Conservation (phyloP, 169 alveolate genomes). For the Toxoplasma gondii region DNA sequence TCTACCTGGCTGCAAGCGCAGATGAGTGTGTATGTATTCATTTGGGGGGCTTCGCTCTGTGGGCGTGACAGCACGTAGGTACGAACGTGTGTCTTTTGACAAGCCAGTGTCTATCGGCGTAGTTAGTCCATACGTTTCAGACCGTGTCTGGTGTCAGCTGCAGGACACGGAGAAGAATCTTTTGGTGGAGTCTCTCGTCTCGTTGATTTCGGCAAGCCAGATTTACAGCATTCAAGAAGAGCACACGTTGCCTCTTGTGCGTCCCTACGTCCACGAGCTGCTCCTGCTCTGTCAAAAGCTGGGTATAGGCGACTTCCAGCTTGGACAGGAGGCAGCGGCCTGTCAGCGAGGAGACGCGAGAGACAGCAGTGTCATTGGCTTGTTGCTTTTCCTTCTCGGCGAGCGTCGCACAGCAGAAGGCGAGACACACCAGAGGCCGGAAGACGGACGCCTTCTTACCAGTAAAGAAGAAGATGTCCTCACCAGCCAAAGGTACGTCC, state of each 20-base stretch:
- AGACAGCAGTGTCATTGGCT: neutral
- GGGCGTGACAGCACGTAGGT: neutral
- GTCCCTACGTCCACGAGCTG: slow-evolving; percentile 47
- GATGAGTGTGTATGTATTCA: neutral
- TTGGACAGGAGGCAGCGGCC: neutral
- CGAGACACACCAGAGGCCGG: neutral
- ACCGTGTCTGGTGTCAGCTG: slow-evolving; percentile 13
- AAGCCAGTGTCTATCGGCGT: no score
- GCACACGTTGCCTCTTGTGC: slow-evolving; percentile 62
- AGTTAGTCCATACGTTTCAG: neutral
- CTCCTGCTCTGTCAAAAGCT: slow-evolving; percentile 20
- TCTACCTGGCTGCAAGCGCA: neutral
- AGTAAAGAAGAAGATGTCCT: neutral
- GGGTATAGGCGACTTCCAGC: neutral
- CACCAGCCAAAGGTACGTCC: slow-evolving; percentile 1
- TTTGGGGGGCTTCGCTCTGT: neutral
- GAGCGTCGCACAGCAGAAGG: neutral
- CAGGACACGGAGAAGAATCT: slow-evolving; percentile 55
- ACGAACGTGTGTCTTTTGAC: no score
- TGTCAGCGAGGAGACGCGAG: neutral
- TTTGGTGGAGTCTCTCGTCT: slow-evolving; percentile 57
- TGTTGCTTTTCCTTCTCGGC: slow-evolving; percentile 27
- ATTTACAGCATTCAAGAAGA: slow-evolving; percentile 49
- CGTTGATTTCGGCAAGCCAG: slow-evolving; percentile 44
- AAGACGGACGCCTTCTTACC: neutral